Evolutionary conservation across 78 protist species (phyloP).

Genomic region (Dictyostelium citrinum): DNA sequence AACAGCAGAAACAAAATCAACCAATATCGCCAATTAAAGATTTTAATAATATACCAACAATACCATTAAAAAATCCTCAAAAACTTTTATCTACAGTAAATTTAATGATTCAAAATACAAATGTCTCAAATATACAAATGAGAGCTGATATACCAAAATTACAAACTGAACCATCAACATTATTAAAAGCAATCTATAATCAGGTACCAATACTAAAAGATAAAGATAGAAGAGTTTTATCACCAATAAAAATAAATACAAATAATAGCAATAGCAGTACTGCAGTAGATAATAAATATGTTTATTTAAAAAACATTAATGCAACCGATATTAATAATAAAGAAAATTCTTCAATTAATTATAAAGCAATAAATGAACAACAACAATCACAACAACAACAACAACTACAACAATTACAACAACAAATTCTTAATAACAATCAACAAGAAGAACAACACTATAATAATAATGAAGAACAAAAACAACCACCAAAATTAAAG

Average conservation of each 20-base stretch:
- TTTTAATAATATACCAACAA: neutral
- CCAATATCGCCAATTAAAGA: neutral
- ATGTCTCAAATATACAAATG: conserved; percentile 6
- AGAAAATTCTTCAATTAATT: neutral
- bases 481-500: neutral
- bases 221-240: conserved; percentile 4
- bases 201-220: conserved; percentile 8
- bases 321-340: neutral
- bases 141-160: neutral
- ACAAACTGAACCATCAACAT: neutral
- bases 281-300: neutral
- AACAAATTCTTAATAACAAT: neutral
- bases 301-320: neutral
- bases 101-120: conserved; percentile 7
- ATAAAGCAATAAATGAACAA: neutral
- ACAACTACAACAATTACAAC: neutral
- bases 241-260: neutral
- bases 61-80: neutral
- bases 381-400: neutral
- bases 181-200: conserved; percentile 3
- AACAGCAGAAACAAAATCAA: neutral
- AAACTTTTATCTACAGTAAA: neutral
- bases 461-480: neutral
- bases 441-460: neutral
- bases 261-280: neutral